A percentile compares a stretch with the other conserved stretches of the same genome.
Conservation (phyloP, 2,329 filamentous ascomycete genomes). For the Lomentospora prolificans region DNA sequence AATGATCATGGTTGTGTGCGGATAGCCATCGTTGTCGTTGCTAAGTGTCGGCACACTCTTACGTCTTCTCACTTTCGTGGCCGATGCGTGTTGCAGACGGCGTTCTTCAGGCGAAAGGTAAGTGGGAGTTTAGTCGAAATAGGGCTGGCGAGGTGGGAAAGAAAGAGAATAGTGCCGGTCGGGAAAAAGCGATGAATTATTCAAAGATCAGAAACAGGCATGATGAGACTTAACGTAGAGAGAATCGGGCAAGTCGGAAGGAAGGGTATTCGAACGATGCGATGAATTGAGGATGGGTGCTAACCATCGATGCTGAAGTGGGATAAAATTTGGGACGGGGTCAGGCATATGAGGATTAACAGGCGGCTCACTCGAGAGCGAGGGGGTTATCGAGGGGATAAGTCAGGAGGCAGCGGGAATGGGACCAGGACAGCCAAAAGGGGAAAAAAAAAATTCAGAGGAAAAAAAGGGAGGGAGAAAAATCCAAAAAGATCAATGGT, state of each 20-base stretch:
- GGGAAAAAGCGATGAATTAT: not conserved
- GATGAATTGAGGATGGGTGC: constrained; percentile 1
- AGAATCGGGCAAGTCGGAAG: not conserved
- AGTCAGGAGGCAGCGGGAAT: not conserved
- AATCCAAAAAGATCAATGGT: too few species aligned
- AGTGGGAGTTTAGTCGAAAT: not conserved
- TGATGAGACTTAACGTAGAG: not conserved
- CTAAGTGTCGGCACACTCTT: not conserved
- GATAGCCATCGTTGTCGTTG: constrained; percentile 8
- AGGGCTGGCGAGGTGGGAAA: not conserved
- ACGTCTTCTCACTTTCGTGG: not conserved
- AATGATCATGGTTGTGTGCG: constrained; percentile 7
- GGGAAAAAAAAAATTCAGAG: not conserved
- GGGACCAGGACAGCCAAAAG: not conserved
- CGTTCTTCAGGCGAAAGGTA: not conserved
- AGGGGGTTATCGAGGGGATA: not conserved
- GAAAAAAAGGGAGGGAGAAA: not conserved
- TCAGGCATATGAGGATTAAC: constrained; percentile 3
- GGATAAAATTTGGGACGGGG: constrained; percentile 8
- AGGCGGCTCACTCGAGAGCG: not conserved
- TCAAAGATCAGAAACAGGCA: not conserved
- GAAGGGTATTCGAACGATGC: not conserved
- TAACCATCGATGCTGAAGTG: not conserved
- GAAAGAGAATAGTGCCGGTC: not conserved
- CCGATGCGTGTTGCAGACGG: not conserved